Conservation (phyloP, 495 filamentous ascomycete genomes). For the Haplographium delicatum region DNA sequence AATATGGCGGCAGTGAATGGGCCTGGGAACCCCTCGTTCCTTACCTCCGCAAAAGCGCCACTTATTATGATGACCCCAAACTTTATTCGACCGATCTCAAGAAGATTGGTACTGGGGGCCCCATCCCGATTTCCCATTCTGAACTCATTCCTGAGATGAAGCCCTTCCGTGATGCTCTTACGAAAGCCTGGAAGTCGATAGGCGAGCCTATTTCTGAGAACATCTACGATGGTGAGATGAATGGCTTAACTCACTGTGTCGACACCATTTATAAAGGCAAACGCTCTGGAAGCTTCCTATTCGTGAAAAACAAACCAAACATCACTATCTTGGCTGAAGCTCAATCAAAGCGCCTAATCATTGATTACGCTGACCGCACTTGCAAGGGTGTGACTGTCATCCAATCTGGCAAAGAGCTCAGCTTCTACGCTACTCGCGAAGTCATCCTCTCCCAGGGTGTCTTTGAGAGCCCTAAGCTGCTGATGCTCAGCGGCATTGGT, state of each 20-base stretch:
- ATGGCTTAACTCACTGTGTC: slow-evolving; percentile 49
- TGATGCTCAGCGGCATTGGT: slow-evolving; percentile 21
- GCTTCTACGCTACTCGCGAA: slow-evolving; percentile 19
- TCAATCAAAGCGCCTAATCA: slow-evolving; percentile 48
- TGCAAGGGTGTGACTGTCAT: slow-evolving; percentile 6
- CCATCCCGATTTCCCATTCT: slow-evolving; percentile 48
- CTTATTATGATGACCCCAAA: slow-evolving; percentile 45
- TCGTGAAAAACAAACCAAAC: slow-evolving; percentile 50
- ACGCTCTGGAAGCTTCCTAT: slow-evolving; percentile 48
- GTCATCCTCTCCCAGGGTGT: slow-evolving; percentile 19
- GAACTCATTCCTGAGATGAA: slow-evolving; percentile 48
- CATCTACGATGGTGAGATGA: slow-evolving; percentile 51
- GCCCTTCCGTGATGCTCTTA: slow-evolving; percentile 51
- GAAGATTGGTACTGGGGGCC: slow-evolving; percentile 37
- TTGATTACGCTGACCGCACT: slow-evolving; percentile 38
- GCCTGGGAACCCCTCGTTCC: slow-evolving; percentile 39
- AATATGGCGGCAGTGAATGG: slow-evolving; percentile 31
- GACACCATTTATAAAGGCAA: slow-evolving; percentile 54
- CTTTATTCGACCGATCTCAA: slow-evolving; percentile 30
- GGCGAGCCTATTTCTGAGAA: slow-evolving; percentile 47
- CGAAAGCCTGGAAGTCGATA: slow-evolving; percentile 50
- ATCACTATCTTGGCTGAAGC: slow-evolving; percentile 44
- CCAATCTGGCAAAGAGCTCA: slow-evolving; percentile 5
- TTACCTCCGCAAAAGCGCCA: slow-evolving; percentile 47
- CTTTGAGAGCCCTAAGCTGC: slow-evolving; percentile 16